A percentile compares a stretch with the other conserved stretches of the same genome.
Evolutionary conservation across 257 asterid genomes (phyloP).

Genomic region (Henckelia pumila): DNA sequence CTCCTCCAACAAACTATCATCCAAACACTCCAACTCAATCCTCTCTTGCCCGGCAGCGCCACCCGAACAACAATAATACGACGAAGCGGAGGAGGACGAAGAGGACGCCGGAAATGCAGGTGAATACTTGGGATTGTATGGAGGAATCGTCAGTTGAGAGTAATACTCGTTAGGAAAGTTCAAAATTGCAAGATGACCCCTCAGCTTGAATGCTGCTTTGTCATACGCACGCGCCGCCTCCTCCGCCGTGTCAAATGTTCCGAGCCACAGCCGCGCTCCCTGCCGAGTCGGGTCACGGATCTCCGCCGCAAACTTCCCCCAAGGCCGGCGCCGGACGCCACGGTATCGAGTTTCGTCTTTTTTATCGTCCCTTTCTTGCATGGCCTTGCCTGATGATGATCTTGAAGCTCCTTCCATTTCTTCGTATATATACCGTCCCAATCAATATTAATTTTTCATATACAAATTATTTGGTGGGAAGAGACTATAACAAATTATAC

Average conservation of each 20-base stretch:
- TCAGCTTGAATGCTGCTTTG: conserved; percentile 41
- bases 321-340: conserved; percentile 57
- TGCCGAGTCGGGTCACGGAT: conserved; percentile 58
- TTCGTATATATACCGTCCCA: not conserved
- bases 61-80: not conserved
- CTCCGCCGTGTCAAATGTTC: conserved; percentile 64
- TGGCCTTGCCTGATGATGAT: conserved; percentile 52
- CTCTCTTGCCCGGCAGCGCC: conserved; percentile 27
- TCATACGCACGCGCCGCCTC: conserved; percentile 67
- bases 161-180: conserved; percentile 60
- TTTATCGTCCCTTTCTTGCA: conserved; percentile 43
- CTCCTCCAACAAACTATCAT: conserved; percentile 52
- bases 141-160: conserved; percentile 49
- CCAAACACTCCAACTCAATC: conserved; percentile 53
- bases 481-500: no score
- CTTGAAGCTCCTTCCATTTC: conserved; percentile 51
- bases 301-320: conserved; percentile 79
- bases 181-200: conserved; percentile 58
- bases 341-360: conserved; percentile 47
- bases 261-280: conserved; percentile 60
- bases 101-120: conserved; percentile 15
- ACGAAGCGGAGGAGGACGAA: conserved; percentile 15
- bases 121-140: conserved; percentile 35
- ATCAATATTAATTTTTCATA: not conserved
- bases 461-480: not conserved